These are phyloP conservation scores for Magnaporthales sp. DNA, from an alignment of 2,329 filamentous ascomycete genomes.

Conservation along the genomic window DNA sequence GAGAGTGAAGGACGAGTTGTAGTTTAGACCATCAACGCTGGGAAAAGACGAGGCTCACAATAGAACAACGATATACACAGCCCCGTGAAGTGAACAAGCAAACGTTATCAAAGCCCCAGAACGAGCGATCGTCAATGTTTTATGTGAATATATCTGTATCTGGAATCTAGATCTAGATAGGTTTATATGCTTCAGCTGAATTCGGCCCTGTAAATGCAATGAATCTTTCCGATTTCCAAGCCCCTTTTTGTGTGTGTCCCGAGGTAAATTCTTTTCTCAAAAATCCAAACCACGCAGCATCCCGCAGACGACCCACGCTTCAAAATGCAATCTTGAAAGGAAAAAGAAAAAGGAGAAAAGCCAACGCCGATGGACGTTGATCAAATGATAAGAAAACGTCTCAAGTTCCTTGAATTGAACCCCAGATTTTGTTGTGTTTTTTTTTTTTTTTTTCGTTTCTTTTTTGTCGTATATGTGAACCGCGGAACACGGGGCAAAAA, in stretches of 20 bases:
- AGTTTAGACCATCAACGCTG: neutral
- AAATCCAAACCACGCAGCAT: neutral
- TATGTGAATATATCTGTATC: neutral
- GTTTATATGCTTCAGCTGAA: neutral
- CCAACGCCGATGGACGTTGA: neutral
- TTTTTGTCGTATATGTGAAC: neutral
- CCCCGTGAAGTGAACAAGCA: neutral
- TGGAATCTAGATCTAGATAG: neutral
- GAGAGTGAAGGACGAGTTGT: constrained; percentile 20
- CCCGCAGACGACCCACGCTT: neutral
- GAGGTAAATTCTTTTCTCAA: neutral
- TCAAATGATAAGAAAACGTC: neutral
- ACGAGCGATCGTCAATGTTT: neutral
- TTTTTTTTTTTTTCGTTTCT: neutral
- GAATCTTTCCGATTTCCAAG: neutral
- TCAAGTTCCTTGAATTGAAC: neutral
- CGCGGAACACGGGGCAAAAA: neutral
- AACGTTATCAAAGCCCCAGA: neutral
- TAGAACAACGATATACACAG: neutral
- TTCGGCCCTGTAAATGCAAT: neutral
- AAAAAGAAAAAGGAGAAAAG: neutral
- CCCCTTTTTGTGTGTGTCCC: neutral
- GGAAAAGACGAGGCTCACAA: neutral
- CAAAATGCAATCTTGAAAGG: neutral
- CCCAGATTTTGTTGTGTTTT: neutral